A percentile compares a stretch with the other conserved stretches of the same genome.
phyloP scores from a whole-genome alignment of 352 stramenopile species.

The Paralagenidium karlingii region DNA sequence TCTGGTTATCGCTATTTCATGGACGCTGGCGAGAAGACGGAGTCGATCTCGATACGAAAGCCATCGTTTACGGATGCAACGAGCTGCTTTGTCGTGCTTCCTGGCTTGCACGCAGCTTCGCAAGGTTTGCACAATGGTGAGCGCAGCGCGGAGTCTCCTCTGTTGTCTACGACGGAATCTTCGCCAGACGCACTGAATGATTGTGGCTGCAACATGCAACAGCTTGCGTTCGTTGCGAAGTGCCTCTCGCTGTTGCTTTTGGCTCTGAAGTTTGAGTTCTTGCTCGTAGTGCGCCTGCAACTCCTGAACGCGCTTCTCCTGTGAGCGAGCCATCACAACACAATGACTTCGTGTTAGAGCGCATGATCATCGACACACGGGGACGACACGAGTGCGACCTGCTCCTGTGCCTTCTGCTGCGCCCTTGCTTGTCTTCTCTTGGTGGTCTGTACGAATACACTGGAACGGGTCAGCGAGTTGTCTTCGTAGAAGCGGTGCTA shows the following conservation, averaged over 20 bases:
- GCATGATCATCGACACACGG: neutral
- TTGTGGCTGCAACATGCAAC: conserved; percentile 41
- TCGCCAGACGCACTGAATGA: conserved; percentile 58
- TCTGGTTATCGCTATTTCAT: too few species aligned
- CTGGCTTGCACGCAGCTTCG: conserved; percentile 3
- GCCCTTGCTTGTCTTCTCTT: conserved; percentile 38
- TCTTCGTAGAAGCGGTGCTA: conserved; percentile 66
- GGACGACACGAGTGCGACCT: conserved; percentile 14
- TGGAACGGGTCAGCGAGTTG: conserved; percentile 46
- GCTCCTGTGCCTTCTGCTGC: conserved; percentile 28
- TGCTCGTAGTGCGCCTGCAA: conserved; percentile 39
- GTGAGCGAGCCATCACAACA: neutral
- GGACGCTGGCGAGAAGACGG: neutral
- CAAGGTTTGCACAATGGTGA: conserved; percentile 12
- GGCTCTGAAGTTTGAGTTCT: conserved; percentile 10
- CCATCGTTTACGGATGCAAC: conserved; percentile 8
- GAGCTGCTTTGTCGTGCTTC: neutral
- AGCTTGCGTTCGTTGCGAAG: conserved; percentile 45
- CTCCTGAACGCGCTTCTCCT: conserved; percentile 29
- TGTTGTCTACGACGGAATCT: conserved; percentile 5
- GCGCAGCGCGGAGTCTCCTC: conserved; percentile 11
- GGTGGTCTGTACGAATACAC: conserved; percentile 35
- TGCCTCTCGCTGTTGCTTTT: conserved; percentile 36
- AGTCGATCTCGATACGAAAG: neutral
- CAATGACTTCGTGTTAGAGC: neutral